phyloP scores from a whole-genome alignment of 1,284 basidiomycete species.

The Ganoderma lingzhi region DNA sequence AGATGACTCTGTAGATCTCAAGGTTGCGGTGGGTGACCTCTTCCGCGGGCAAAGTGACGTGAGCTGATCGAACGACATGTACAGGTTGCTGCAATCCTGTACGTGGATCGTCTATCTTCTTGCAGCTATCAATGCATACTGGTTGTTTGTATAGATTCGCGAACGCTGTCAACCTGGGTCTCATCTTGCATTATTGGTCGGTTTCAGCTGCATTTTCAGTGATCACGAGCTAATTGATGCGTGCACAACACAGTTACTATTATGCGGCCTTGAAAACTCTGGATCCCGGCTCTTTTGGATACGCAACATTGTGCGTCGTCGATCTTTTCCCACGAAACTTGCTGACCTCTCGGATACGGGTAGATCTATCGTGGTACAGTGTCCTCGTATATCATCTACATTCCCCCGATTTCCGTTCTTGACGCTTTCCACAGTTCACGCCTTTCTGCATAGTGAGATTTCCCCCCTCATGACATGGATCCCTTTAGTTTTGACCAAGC shows the following conservation, averaged over 20 bases:
- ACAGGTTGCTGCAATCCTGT: slow-evolving; percentile 1
- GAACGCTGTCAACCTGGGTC: neutral
- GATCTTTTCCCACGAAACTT: too few relatives aligned
- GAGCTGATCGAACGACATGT: neutral
- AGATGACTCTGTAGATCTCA: neutral
- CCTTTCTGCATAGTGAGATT: neutral
- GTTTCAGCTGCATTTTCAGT: neutral
- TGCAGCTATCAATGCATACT: neutral
- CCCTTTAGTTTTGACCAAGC: neutral
- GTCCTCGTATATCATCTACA: neutral
- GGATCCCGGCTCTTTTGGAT: neutral
- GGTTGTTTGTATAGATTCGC: neutral
- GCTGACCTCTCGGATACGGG: neutral
- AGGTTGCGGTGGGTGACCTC: neutral
- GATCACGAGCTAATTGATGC: neutral
- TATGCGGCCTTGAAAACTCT: neutral
- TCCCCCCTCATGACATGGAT: neutral
- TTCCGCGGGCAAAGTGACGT: neutral
- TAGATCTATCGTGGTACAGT: neutral
- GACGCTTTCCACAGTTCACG: neutral
- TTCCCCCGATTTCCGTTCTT: too few relatives aligned
- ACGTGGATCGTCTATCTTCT: neutral
- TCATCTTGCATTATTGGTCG: neutral
- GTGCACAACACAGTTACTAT: neutral
- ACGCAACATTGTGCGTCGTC: neutral